Conservation (phyloP, 192 early-diverging fungal species). For the Phlyctochytrium planicorne region DNA sequence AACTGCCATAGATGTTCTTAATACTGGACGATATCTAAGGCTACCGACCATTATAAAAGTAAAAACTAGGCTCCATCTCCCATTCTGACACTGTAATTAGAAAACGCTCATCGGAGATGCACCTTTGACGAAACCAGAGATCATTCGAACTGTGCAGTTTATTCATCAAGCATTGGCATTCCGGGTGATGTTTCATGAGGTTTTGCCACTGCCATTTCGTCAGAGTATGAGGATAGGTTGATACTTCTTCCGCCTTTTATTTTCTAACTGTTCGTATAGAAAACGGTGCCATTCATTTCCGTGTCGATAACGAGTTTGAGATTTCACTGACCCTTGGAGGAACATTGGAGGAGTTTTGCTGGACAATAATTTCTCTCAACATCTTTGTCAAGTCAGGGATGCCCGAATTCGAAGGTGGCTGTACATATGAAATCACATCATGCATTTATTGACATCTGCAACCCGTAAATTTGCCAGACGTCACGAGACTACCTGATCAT, state of each 20-base stretch:
- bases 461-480: no score
- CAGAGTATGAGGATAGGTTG: conserved; percentile 28
- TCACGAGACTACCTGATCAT: conserved; percentile 49
- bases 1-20: conserved; percentile 83
- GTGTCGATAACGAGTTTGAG: conserved; percentile 65
- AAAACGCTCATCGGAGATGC: conserved; percentile 50
- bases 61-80: background rate
- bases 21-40: conserved; percentile 77
- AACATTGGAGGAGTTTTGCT: conserved; percentile 50
- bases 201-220: conserved; percentile 53
- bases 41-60: conserved; percentile 76
- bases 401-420: conserved; percentile 33
- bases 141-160: conserved; percentile 56
- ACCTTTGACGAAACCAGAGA: conserved; percentile 56
- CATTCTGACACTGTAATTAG: conserved; percentile 2
- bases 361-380: conserved; percentile 71
- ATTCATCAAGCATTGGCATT: conserved; percentile 72
- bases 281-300: conserved; percentile 73
- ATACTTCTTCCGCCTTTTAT: background rate
- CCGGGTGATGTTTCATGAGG: conserved; percentile 70
- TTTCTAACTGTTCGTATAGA: conserved; percentile 25
- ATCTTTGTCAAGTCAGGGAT: conserved; percentile 62
- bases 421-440: no score
- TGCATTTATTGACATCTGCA: no score
- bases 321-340: conserved; percentile 70